phyloP scores from a whole-genome alignment of 257 asterid species.

The Apocynum venetum region DNA sequence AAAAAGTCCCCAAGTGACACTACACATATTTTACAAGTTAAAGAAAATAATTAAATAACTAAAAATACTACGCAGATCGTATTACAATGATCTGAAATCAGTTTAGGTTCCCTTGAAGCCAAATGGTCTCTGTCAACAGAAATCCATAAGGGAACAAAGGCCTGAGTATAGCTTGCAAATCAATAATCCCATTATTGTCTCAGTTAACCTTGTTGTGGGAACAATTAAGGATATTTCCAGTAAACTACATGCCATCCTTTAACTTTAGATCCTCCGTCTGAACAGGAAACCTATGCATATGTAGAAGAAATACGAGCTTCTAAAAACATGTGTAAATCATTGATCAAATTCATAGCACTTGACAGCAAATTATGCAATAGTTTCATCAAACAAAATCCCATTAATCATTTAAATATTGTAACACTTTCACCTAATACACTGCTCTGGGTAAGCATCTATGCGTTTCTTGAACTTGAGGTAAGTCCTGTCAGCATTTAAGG shows the following conservation, averaged over 20 bases:
- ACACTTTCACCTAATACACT: constrained; percentile 71
- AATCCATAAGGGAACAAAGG: background rate
- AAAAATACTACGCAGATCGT: background rate
- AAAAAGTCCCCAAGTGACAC: background rate
- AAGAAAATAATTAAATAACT: background rate
- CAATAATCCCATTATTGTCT: background rate
- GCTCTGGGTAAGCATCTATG: constrained; percentile 70
- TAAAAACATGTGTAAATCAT: background rate
- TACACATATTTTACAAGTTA: background rate
- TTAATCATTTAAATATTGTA: background rate
- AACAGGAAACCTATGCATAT: background rate
- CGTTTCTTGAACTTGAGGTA: constrained; percentile 90
- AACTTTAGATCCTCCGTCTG: background rate
- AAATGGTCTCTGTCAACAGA: background rate
- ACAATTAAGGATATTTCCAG: background rate
- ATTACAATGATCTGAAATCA: background rate
- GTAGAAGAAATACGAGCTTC: background rate
- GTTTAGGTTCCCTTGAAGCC: background rate
- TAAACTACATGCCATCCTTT: background rate
- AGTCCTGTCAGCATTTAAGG: constrained; percentile 75
- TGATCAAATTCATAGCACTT: background rate
- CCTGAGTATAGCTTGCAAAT: no score
- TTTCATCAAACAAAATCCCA: background rate
- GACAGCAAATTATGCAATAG: background rate
- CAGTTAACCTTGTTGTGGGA: background rate